Evolutionary conservation across 371 early-diverging fungal species (phyloP).

Genomic region (Haplosporangium sp.): DNA sequence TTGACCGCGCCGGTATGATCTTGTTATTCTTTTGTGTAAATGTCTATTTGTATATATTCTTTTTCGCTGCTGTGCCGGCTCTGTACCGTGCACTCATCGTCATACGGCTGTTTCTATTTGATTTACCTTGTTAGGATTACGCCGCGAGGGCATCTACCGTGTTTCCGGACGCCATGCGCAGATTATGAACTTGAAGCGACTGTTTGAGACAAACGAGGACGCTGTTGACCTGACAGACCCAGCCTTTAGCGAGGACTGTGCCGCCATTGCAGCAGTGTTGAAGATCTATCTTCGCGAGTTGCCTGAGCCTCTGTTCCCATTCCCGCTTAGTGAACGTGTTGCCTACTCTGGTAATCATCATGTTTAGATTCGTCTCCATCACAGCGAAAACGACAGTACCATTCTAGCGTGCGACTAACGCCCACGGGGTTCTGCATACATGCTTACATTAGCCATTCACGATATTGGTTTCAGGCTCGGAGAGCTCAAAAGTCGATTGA

Average conservation of each 20-base stretch:
- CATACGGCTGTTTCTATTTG: no score
- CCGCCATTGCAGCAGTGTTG: conserved; percentile 69
- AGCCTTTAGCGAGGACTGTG: conserved; percentile 60
- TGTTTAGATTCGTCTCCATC: background rate
- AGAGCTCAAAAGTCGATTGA: conserved; percentile 53
- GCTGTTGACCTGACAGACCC: conserved; percentile 59
- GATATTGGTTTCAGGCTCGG: conserved; percentile 59
- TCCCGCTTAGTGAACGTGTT: conserved; percentile 62
- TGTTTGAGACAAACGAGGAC: conserved; percentile 67
- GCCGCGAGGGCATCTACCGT: conserved; percentile 79
- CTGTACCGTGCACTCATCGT: no score
- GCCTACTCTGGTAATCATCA: conserved; percentile 64
- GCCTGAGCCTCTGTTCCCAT: conserved; percentile 69
- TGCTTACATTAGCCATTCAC: conserved; percentile 56
- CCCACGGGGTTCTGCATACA: background rate
- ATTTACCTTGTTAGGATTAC: conserved; percentile 54
- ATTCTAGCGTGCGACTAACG: no score
- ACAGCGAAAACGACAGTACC: no score
- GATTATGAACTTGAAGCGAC: conserved; percentile 61
- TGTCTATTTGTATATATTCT: no score
- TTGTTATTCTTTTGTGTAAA: no score
- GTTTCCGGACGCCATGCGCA: conserved; percentile 74
- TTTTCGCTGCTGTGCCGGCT: no score
- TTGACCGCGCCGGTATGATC: conserved; percentile 63
- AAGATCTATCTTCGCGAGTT: conserved; percentile 74